Percentiles rank a stretch among this genome's conserved stretches.
Evolutionary conservation across 495 filamentous ascomycete genomes (phyloP).

Genomic region (Annulohypoxylon bovei): DNA sequence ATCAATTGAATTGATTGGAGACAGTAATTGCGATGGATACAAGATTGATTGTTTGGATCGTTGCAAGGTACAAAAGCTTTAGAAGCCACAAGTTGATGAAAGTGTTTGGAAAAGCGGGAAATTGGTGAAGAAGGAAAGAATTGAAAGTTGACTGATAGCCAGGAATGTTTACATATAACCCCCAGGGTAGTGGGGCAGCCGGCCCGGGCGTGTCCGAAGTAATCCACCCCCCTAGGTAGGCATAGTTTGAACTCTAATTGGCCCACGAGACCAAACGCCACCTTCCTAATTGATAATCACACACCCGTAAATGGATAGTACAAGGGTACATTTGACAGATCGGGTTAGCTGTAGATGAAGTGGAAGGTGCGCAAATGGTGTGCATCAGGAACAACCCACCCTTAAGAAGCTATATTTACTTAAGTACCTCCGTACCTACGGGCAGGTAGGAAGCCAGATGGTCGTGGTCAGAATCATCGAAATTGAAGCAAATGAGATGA

Average conservation of each 20-base stretch:
- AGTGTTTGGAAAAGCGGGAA: too few relatives aligned
- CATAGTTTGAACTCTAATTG: background rate
- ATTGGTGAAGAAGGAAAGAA: background rate
- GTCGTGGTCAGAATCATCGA: too few relatives aligned
- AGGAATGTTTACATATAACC: constrained; percentile 17
- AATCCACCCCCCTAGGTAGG: background rate
- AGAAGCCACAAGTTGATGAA: constrained; percentile 30
- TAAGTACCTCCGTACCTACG: background rate
- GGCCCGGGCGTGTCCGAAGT: background rate
- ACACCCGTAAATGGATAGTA: background rate
- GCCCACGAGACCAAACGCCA: background rate
- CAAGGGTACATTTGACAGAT: too few relatives aligned
- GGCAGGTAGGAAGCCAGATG: too few relatives aligned
- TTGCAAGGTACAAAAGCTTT: constrained; percentile 16
- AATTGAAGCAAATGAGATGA: background rate
- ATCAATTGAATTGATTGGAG: constrained; percentile 18
- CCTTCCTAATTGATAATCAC: background rate
- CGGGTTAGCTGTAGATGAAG: background rate
- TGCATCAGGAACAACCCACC: too few relatives aligned
- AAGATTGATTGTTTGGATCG: constrained; percentile 17
- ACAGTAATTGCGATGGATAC: constrained; percentile 29
- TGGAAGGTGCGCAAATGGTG: background rate
- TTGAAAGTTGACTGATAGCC: background rate
- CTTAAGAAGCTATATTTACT: background rate
- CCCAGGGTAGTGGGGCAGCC: background rate